A percentile compares a stretch with the other conserved stretches of the same genome.
phyloP scores from a whole-genome alignment of 352 stramenopile species.

The Blastocystis sp. region DNA sequence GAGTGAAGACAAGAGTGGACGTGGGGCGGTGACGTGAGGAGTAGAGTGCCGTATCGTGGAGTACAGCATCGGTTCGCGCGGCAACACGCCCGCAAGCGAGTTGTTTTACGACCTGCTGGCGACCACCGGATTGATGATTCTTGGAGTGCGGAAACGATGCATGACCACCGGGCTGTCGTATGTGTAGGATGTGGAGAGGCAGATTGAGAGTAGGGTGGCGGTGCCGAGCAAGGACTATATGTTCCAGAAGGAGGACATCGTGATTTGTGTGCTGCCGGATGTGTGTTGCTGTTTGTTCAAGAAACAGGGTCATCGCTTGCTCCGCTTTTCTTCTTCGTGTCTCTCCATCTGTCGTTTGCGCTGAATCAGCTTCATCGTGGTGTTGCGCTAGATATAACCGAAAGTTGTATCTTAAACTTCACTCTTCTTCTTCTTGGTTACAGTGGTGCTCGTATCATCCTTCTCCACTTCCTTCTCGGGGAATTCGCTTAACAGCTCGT shows the following conservation, averaged over 20 bases:
- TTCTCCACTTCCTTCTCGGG: too few relatives aligned
- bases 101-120: slow-evolving; percentile 57
- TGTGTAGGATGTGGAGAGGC: background rate
- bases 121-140: slow-evolving; percentile 46
- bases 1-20: slow-evolving; percentile 17
- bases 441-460: too few relatives aligned
- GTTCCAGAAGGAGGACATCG: slow-evolving; percentile 58
- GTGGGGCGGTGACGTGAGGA: background rate
- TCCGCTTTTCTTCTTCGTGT: too few relatives aligned
- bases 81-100: background rate
- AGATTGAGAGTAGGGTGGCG: slow-evolving; percentile 1
- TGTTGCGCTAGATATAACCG: too few relatives aligned
- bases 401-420: too few relatives aligned
- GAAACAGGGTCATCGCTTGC: too few relatives aligned
- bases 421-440: too few relatives aligned
- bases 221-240: slow-evolving; percentile 4
- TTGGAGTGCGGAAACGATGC: slow-evolving; percentile 40
- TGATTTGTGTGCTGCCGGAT: slow-evolving; percentile 65
- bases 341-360: too few relatives aligned
- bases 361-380: too few relatives aligned
- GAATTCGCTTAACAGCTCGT: too few relatives aligned
- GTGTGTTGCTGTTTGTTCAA: background rate
- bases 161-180: slow-evolving; percentile 15
- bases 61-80: slow-evolving; percentile 7
- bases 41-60: slow-evolving; percentile 34